These are phyloP conservation scores for Cryptococcus sp. DNA, from an alignment of 1,284 basidiomycete species.

Conservation along the genomic window DNA sequence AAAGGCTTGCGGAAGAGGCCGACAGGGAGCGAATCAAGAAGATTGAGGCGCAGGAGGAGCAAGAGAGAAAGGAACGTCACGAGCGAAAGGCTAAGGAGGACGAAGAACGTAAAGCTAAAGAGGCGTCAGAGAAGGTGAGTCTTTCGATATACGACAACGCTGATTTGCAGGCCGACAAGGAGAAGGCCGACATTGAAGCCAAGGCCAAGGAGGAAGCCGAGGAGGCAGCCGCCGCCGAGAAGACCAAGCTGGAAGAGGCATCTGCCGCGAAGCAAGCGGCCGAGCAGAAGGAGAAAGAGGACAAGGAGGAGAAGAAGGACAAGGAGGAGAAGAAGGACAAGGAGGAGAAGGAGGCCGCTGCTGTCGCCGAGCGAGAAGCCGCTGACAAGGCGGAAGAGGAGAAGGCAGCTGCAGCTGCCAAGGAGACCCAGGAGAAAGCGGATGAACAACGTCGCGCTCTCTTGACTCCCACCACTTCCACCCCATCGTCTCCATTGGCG, in stretches of 20 bases:
- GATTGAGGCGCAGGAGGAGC: conserved; percentile 47
- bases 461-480: conserved; percentile 32
- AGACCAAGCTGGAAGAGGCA: no score
- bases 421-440: conserved; percentile 29
- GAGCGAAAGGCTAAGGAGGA: conserved; percentile 49
- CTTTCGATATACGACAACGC: conserved; percentile 12
- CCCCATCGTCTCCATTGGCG: conserved; percentile 38
- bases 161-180: conserved; percentile 48
- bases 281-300: conserved; percentile 38
- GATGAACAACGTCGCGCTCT: conserved; percentile 36
- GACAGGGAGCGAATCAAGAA: conserved; percentile 43
- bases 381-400: conserved; percentile 38
- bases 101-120: conserved; percentile 42
- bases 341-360: conserved; percentile 55
- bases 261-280: conserved; percentile 19
- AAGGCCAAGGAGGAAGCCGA: conserved; percentile 30
- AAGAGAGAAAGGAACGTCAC: conserved; percentile 46
- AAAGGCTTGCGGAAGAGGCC: conserved; percentile 51
- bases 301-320: conserved; percentile 54
- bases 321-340: conserved; percentile 53
- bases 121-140: conserved; percentile 55
- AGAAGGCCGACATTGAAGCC: conserved; percentile 56
- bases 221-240: neutral
- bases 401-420: conserved; percentile 28
- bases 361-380: conserved; percentile 22